Base-by-base conservation (phyloP, 2,329 filamentous ascomycete genomes). In the Mariannaea sp. region DNA sequence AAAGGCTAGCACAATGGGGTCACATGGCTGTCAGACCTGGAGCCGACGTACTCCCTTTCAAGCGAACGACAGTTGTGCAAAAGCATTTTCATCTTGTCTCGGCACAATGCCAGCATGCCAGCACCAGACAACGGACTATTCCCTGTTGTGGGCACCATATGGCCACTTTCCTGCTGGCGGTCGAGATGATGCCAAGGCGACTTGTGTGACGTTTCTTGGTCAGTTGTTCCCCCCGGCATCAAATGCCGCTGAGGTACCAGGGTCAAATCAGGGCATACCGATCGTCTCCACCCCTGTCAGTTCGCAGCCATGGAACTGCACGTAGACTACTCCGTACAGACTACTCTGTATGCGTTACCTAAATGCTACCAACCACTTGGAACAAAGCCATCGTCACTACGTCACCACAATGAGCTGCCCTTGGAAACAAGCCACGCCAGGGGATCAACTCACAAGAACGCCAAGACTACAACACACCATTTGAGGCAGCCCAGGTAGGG, bases 381-480 rank as follows among this genome's bases (percentile, higher is more conserved):
- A 60, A 5, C 61, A 58, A 62, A 64, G 62, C 59, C 61, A 64
- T 56, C 27, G 40, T 49, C 49, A 49, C 51, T 63, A 65, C 61
- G 61, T 64, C 61, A 64, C 61, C 45, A 49, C 44, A 56, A 50
- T n/a, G n/a, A n/a, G n/a, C 46, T 52, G 52, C 56, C 59, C 39
- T 49, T 39, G 42, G 49, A 40, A 49, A 53, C 46, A 57, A 43
- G 55, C 48, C 29, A n/a, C 4, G 52, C 63, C 50, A n/a, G 46
- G 46, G 53, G 41, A 59, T 61, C 44, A 36, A 41, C 42, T 49
- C 26, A 41, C 35, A 5, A 12, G 53, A 50, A 40, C 7, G 45
- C 59, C n/a, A n/a, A n/a, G n/a, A 45, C 55, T 54, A 59, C 48
- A 53, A 55, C 55, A 57, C 53, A 54, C 46, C 56, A 53, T 39